phyloP scores from a whole-genome alignment of 257 asterid genomes.

The Ilex asprella region DNA sequence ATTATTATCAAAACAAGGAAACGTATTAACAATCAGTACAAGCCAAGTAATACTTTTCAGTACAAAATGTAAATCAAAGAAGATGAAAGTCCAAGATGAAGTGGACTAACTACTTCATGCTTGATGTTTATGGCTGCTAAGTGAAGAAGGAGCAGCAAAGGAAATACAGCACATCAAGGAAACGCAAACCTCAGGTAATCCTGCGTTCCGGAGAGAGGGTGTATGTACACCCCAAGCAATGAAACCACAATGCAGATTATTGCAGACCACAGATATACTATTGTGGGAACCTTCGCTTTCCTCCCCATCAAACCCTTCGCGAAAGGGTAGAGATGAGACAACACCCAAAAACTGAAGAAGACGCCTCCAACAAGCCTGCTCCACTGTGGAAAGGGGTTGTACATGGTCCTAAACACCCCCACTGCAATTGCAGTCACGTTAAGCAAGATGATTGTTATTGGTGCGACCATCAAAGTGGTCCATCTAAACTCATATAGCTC shows the following conservation, averaged over 20 bases:
- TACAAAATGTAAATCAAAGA: too few species aligned
- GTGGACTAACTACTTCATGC: too few species aligned
- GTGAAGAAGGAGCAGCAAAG: conserved; percentile 17
- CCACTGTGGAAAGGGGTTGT: conserved; percentile 80
- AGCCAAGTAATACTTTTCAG: too few species aligned
- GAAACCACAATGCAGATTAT: conserved; percentile 68
- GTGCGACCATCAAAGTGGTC: conserved; percentile 79
- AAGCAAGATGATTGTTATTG: conserved; percentile 67
- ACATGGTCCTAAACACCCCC: conserved; percentile 63
- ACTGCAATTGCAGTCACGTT: conserved; percentile 67
- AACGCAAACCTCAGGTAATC: conserved; percentile 18
- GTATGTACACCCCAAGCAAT: conserved; percentile 56
- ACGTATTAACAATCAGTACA: too few species aligned
- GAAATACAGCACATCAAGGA: conserved; percentile 9
- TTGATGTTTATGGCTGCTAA: too few species aligned
- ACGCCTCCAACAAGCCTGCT: conserved; percentile 78
- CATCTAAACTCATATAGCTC: conserved; percentile 82
- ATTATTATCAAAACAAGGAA: too few species aligned
- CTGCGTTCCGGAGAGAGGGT: conserved; percentile 59
- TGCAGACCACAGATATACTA: conserved; percentile 88
- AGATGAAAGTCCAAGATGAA: too few species aligned
- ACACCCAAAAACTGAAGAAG: conserved; percentile 91
- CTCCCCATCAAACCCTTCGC: conserved; percentile 89
- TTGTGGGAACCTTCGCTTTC: conserved; percentile 75
- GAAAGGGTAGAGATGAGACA: conserved; percentile 82